phyloP scores from a whole-genome alignment of 768 basidiomycete species.

The Tulasnella sp. region DNA sequence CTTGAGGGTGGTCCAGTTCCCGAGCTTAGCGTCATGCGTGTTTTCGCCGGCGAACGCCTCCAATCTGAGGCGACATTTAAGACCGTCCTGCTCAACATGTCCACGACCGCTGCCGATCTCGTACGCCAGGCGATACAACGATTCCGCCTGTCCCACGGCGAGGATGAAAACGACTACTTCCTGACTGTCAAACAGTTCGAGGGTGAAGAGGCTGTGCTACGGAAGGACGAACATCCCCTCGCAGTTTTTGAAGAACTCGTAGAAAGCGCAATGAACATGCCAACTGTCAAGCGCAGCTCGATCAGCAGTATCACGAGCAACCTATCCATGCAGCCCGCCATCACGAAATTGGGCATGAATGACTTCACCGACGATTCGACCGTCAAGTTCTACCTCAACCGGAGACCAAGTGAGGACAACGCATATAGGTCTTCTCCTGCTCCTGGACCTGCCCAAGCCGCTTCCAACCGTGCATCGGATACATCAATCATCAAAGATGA shows the following conservation, averaged over 20 bases:
- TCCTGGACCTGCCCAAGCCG: not conserved
- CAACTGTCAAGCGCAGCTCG: constrained; percentile 85
- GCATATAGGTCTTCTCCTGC: not conserved
- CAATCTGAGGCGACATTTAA: constrained; percentile 97
- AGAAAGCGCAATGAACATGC: constrained; percentile 51
- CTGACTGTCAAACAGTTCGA: constrained; percentile 90
- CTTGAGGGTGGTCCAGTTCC: constrained; percentile 49
- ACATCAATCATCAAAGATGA: not conserved
- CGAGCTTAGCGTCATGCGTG: constrained; percentile 84
- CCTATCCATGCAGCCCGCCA: constrained; percentile 88
- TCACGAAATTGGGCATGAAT: constrained; percentile 87
- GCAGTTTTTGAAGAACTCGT: constrained; percentile 77
- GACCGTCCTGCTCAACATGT: constrained; percentile 82
- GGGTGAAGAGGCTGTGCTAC: constrained; percentile 59
- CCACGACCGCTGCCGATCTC: constrained; percentile 72
- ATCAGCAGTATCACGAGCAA: constrained; percentile 90
- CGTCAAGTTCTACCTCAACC: constrained; percentile 92
- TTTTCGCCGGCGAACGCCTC: constrained; percentile 85
- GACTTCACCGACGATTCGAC: constrained; percentile 95
- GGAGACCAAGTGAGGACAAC: constrained; percentile 27
- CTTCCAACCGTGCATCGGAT: not conserved
- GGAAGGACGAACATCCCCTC: constrained; percentile 65
- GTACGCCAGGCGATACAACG: constrained; percentile 88
- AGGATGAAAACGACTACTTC: constrained; percentile 58
- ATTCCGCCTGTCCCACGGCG: constrained; percentile 64